Evolutionary conservation across 257 asterid species (phyloP), one percentile per base, ranked within the genome.

Genomic region (Nicotiana knightiana): DNA sequence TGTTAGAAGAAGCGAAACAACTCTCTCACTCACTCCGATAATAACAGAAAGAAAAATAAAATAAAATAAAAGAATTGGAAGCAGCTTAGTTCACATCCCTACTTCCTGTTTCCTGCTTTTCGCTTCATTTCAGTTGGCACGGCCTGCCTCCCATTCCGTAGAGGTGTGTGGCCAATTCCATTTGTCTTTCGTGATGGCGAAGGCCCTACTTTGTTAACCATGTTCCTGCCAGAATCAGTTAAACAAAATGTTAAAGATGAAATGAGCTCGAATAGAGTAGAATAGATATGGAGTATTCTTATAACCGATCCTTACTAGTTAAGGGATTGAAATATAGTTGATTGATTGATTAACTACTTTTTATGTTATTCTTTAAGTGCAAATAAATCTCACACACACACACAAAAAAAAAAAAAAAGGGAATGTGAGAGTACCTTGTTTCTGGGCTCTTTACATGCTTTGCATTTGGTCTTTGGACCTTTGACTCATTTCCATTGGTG

Each of bases 81-180:
- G 62, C 37, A 24, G 76, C 77, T 76, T 80, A 46, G 81, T 68
- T 9, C 70, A 39, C 63, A 67, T 70, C 75, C 54, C 87, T 89
- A 91, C 88, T 93, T 95, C 85, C 98, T 93, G 39, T 76, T 85
- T 66, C 87, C 97, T 2, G 87, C 75, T 88, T 93, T 93, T 37
- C 96, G 91, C 82, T 95, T 93, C 46, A 81, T 82, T 83, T 90
- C 97, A 48, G 89, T 61, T 55, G 88, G 63, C 55, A 73, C 35
- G n/a, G 83, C 83, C 54, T 86, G 90, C 84, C 91, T 88, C 43
- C 93, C 97, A 76, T 55, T 82, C 84, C 88, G 78, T 66, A 82
- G 93, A 78, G 91, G 85, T 48, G 90, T 76, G 81, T 85, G 95
- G 73, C 86, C 88, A 80, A 71, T 79, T 76, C 90, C 91, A 82